These are phyloP conservation scores for Telopea speciosissima DNA, from an alignment of 177 flowering plant species.

Conservation along the genomic window DNA sequence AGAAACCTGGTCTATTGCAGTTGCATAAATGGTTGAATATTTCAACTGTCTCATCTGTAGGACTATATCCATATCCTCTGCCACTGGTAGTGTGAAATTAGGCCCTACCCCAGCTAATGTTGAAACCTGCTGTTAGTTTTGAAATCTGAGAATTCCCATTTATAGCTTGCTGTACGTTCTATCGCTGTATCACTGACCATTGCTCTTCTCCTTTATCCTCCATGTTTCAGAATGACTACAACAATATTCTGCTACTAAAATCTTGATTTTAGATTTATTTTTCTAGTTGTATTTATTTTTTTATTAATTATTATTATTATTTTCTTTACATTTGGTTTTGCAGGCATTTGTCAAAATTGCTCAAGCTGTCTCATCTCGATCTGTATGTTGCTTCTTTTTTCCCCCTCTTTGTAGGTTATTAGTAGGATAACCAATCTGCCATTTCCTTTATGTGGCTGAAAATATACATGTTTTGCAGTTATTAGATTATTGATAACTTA, in stretches of 20 bases:
- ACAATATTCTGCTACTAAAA: not conserved
- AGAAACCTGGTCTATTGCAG: not conserved
- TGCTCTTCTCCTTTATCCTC: not conserved
- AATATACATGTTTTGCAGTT: not conserved
- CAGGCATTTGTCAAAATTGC: slow-evolving; percentile 97
- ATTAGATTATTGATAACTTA: not conserved
- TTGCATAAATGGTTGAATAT: not conserved
- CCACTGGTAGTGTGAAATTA: not conserved
- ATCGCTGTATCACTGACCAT: not conserved
- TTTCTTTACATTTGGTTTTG: slow-evolving; percentile 9
- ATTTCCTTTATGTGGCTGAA: too few species aligned
- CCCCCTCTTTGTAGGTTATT: not conserved
- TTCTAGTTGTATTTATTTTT: not conserved
- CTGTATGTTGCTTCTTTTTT: slow-evolving; percentile 50
- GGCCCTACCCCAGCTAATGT: not conserved
- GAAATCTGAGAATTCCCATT: too few species aligned
- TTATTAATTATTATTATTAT: not conserved
- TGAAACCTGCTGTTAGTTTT: not conserved
- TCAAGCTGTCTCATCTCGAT: slow-evolving; percentile 88
- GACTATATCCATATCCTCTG: not conserved
- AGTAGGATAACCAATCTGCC: not conserved
- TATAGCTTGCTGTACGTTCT: not conserved
- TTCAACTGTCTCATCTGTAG: not conserved
- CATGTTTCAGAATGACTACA: not conserved
- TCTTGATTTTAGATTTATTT: not conserved